Evolutionary conservation across 345 rosid genomes (phyloP), one percentile per base, ranked within the genome.

Genomic region (Citropsis articulata): DNA sequence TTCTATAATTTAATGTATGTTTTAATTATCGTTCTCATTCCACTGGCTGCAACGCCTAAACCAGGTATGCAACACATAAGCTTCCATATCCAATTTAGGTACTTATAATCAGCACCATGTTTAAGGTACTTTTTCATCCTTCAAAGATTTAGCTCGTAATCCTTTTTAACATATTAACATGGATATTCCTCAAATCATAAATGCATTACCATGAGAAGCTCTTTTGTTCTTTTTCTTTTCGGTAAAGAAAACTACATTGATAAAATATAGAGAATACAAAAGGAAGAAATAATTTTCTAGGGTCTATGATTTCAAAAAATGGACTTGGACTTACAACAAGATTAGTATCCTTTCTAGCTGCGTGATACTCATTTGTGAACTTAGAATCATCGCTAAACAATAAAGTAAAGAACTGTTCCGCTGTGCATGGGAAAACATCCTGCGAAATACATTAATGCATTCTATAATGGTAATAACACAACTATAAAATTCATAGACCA

Each of bases 401-500:
- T 73, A 91, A 59, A 72, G 82, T 89, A 72, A 89, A 86, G 77
- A 89, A 85, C 70, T 87, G 90, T 85, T 91, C 97, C 18, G 97
- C 90, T 33, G 91, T 87, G 88, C 95, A 87, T 42, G 97, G 92
- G 72, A 95, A 88, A 76, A 73, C 80, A 82, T 84, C 93, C 99
- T 95, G 87, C 85, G 84, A 80, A 62, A 81, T 79, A 67, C 70
- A 78, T 61, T 30, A 76, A 67, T 45, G 8, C 75, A 80, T 86
- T 36, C 66, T 45, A 62, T 25, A 78, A 65, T 18, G 30, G 67
- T 63, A 60, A 72, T 45, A 69, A 30, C 30, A 73, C 61, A 70
- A 77, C 57, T 7, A 33, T 76, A 10, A 38, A 80, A 13, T 4
- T 69, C 72, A 69, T 2, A 55, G 75, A 25, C 35, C 50, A 75